A percentile compares a stretch with the other conserved stretches of the same genome.
These are phyloP conservation scores for Eurotiales sp. DNA, from an alignment of 2,329 filamentous ascomycete genomes.

Conservation along the genomic window DNA sequence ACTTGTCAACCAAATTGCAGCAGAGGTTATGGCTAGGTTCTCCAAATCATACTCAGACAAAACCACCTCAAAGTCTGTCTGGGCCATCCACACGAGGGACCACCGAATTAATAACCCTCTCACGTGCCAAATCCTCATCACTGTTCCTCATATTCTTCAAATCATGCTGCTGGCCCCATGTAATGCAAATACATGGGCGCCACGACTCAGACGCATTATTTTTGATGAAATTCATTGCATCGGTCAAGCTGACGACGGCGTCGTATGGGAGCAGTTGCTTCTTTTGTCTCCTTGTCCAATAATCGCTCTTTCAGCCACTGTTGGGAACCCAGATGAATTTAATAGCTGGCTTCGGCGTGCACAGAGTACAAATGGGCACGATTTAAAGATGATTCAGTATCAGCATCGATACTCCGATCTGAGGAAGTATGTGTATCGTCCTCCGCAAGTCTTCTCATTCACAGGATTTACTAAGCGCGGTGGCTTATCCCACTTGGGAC, in stretches of 20 bases:
- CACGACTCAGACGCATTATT: constrained; percentile 68
- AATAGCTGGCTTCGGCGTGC: constrained; percentile 63
- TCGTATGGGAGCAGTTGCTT: constrained; percentile 75
- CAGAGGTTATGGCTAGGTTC: constrained; percentile 71
- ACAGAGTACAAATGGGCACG: constrained; percentile 59
- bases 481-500: constrained; percentile 32
- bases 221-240: constrained; percentile 83
- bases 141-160: constrained; percentile 73
- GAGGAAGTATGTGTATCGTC: constrained; percentile 66
- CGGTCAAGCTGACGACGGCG: constrained; percentile 69
- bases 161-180: constrained; percentile 68
- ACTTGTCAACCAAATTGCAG: constrained; percentile 77
- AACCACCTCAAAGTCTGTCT: constrained; percentile 57
- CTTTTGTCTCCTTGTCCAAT: constrained; percentile 72
- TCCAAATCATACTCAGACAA: constrained; percentile 50
- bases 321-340: constrained; percentile 71
- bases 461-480: constrained; percentile 43
- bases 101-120: constrained; percentile 69
- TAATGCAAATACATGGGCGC: constrained; percentile 65
- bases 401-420: constrained; percentile 70
- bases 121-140: constrained; percentile 71
- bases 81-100: constrained; percentile 75
- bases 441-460: constrained; percentile 50
- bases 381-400: constrained; percentile 67
- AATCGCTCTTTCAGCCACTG: constrained; percentile 73